Conservation (phyloP, 257 asterid species). For the Solanum pimpinellifolium region DNA sequence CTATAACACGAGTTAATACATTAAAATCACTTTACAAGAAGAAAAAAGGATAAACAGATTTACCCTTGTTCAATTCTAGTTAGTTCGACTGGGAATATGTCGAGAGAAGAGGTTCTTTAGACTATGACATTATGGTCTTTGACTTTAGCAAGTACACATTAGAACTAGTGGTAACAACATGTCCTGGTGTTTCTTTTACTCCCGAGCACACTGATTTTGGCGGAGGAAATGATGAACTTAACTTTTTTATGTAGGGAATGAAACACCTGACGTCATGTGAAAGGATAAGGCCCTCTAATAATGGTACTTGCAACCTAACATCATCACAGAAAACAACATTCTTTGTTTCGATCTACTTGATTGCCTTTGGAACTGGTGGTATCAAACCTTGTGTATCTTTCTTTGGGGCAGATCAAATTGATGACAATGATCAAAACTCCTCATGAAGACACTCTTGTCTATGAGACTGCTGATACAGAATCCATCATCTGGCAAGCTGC, state of each 20-base stretch:
- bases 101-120: no score
- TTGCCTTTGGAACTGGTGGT: conserved; percentile 88
- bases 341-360: conserved; percentile 52
- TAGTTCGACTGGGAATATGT: no score
- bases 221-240: not conserved
- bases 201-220: not conserved
- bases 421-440: conserved; percentile 59
- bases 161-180: not conserved
- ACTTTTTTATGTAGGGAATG: conserved; percentile 48
- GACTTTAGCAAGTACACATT: not conserved
- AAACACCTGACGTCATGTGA: conserved; percentile 47
- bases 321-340: conserved; percentile 23
- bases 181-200: not conserved
- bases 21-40: no score
- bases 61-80: no score
- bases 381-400: conserved; percentile 92
- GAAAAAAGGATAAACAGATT: no score
- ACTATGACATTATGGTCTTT: not conserved
- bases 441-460: conserved; percentile 38
- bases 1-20: no score
- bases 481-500: conserved; percentile 59
- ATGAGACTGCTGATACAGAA: conserved; percentile 49
- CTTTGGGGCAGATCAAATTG: conserved; percentile 87
- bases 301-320: conserved; percentile 35
- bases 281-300: conserved; percentile 48